phyloP scores from a whole-genome alignment of 495 filamentous ascomycete species.

The Lichina pygmaea region DNA sequence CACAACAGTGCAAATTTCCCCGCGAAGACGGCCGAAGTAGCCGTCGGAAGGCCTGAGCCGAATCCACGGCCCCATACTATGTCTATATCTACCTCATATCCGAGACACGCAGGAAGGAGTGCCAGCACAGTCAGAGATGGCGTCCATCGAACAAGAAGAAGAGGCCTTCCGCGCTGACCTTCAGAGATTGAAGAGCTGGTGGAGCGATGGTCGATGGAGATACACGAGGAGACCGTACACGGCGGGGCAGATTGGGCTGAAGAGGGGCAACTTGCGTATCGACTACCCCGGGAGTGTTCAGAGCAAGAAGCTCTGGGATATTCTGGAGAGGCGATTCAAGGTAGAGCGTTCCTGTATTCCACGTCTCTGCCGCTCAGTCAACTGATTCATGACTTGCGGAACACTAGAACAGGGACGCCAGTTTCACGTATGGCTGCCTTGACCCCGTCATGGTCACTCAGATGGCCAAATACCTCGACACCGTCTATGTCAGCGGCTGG shows the following conservation, averaged over 20 bases:
- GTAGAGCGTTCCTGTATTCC: slow-evolving; percentile 16
- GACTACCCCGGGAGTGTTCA: slow-evolving; percentile 71
- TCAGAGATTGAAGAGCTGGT: slow-evolving; percentile 74
- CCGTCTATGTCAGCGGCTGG: slow-evolving; percentile 96
- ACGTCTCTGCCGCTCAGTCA: neutral
- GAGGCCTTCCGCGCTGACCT: slow-evolving; percentile 57
- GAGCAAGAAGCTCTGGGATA: slow-evolving; percentile 85
- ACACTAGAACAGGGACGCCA: slow-evolving; percentile 46
- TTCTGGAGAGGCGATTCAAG: slow-evolving; percentile 62
- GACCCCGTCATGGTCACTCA: slow-evolving; percentile 97
- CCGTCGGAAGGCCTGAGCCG: too few species aligned
- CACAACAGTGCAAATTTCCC: too few species aligned
- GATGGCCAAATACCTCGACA: slow-evolving; percentile 97
- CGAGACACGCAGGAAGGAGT: too few species aligned
- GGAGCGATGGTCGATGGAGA: slow-evolving; percentile 74
- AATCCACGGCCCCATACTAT: too few species aligned
- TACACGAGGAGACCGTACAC: slow-evolving; percentile 83
- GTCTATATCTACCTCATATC: too few species aligned
- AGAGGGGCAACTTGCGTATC: slow-evolving; percentile 76
- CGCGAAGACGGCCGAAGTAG: too few species aligned
- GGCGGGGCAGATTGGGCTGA: slow-evolving; percentile 86
- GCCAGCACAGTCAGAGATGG: slow-evolving; percentile 10
- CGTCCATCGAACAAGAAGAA: slow-evolving; percentile 44
- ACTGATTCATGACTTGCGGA: neutral
- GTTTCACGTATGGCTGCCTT: slow-evolving; percentile 88